Evolutionary conservation across 495 filamentous ascomycete genomes (phyloP).

Genomic region (Niebla homalea): DNA sequence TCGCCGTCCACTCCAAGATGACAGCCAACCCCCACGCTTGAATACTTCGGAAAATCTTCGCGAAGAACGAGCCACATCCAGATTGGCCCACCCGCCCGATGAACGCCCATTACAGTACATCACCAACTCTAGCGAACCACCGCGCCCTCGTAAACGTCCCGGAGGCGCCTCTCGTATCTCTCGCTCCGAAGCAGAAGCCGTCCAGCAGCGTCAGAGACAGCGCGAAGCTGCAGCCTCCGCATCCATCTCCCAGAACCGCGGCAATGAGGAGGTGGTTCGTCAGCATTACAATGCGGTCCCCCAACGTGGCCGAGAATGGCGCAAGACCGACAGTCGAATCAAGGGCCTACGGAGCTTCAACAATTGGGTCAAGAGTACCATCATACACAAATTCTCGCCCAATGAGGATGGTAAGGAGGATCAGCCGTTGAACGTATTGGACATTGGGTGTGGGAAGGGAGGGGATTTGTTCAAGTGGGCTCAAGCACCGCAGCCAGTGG

Average conservation of each 20-base stretch:
- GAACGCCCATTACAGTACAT: no score
- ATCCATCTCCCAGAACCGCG: conserved; percentile 27
- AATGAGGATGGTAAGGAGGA: conserved; percentile 52
- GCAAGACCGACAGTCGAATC: conserved; percentile 82
- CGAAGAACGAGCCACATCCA: no score
- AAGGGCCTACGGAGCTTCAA: conserved; percentile 91
- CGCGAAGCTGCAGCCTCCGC: conserved; percentile 38
- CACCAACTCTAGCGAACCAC: conserved; percentile 13
- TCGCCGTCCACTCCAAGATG: no score
- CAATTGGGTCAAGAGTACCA: conserved; percentile 94
- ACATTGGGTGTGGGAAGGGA: conserved; percentile 93
- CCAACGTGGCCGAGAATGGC: conserved; percentile 84
- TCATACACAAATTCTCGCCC: conserved; percentile 93
- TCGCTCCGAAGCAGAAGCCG: conserved; percentile 52
- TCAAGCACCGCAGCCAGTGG: conserved; percentile 67
- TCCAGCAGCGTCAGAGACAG: conserved; percentile 52
- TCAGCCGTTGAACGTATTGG: conserved; percentile 62
- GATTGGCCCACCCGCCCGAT: no score
- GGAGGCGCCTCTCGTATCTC: conserved; percentile 68
- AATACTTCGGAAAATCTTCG: no score
- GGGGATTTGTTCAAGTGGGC: conserved; percentile 95
- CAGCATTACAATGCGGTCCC: conserved; percentile 96
- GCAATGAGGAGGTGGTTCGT: conserved; percentile 71
- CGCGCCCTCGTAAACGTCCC: conserved; percentile 73
- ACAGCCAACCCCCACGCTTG: no score